Base-by-base conservation (phyloP, 305 asterid genomes). In the Lippia alba region DNA sequence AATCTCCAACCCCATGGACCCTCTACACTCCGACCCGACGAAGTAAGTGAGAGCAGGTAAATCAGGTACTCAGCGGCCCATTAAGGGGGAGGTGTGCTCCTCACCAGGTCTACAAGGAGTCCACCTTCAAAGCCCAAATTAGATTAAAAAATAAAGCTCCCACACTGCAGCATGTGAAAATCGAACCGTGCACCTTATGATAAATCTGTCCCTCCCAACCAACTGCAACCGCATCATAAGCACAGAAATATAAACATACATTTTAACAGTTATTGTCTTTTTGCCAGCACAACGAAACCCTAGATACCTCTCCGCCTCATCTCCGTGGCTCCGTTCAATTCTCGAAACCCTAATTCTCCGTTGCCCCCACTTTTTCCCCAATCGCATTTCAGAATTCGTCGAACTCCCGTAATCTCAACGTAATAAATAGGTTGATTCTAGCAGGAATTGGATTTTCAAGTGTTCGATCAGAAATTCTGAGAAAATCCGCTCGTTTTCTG, bases 281-380 rank as follows among this genome's bases (percentile, higher is more conserved):
- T 18, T 18, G 12, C 40, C 3, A 33, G 14, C 61, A 67, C 45
- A 61, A 57, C 74, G 81, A 70, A 76, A 63, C 75, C 77, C 74
- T 68, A 68, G 70, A 4, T 24, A 24, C 2, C 19, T 40, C 30
- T 69, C 70, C 76, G 73, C 73, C 73, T 51, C 70, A 46, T 17
- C 53, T 32, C 48, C 56, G 20, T 24, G 30, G 30, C 30, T 24
- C 30, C 30, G 30, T 24, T 7, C 32, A 45, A 36, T n/a, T 8
- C 71, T 53, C 36, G 69, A 74, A 81, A 71, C 76, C 84, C 82
- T 76, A 71, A 30, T 61, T 49, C 32, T 49, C 44, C 49, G 45
- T 32, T 58, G 64, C 34, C 59, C 71, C 66, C 64, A 55, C 54
- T n/a, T 5, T 24, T 58, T 49, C 17, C 12, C 12, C 36, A 62